Base-by-base conservation (phyloP, 192 early-diverging fungal species). In the Entomortierella lignicola region DNA sequence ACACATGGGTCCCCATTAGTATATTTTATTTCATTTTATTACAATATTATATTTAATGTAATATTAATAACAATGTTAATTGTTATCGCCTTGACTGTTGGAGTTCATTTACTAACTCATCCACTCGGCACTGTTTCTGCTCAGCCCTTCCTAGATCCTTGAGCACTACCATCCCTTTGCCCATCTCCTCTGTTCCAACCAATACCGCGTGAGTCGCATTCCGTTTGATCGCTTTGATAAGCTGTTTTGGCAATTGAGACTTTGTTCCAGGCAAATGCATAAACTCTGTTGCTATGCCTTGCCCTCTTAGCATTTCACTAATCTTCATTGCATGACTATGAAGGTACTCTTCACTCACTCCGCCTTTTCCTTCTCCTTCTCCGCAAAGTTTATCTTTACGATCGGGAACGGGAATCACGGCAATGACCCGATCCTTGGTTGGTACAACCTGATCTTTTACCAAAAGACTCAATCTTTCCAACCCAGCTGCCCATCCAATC, bases 401-500 rank as follows among this genome's bases (percentile, higher is more conserved):
- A 51, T 69, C 75, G 1, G 73, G 75, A 15, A 83, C 67, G 25
- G 69, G 61, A 11, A 83, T 66, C 15, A 83, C 48, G 7, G 64
- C 82, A 21, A 83, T 43, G 8, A 70, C 71, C 31, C 82, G 68
- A 12, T 41, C 15, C 23, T 34, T 26, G 10, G 27, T n/a, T 18
- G 56, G 60, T 2, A 80, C 11, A 5, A 58, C 32, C 0, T 29
- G 12, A 10, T 72, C 70, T 13, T 64, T 34, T 34, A 89, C 37
- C 21, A 89, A 52, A 17, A 88, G 50, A 27, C 89, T 79, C 41
- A 92, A 66, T 50, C 89, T 71, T 37, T 92, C 89, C 15, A 90
- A 74, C n/a, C 89, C 90, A 23, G 89, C 85, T n/a, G 84, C 90
- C 90, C 90, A 91, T 6, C 86, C 86, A 30, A 86, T 81, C 10